Evolutionary conservation across 805 yeast genomes (phyloP).

Genomic region (Suhomyces prunicola): DNA sequence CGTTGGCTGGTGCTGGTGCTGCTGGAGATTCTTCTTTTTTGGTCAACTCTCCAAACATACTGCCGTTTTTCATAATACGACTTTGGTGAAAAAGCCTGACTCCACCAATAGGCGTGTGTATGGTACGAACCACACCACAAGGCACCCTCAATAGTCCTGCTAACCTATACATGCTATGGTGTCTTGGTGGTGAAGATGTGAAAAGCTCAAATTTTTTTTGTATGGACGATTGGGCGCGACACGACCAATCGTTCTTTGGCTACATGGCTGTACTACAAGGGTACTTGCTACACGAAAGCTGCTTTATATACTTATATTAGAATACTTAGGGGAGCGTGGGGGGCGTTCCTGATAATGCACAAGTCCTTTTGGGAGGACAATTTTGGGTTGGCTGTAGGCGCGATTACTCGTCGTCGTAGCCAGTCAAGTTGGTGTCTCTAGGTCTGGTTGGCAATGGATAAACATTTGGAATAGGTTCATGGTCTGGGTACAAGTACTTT

Average conservation of each 20-base stretch:
- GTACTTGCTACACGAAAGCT: not conserved
- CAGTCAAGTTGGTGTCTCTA: slow-evolving; percentile 47
- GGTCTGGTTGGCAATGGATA: slow-evolving; percentile 56
- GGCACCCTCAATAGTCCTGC: slow-evolving; percentile 1
- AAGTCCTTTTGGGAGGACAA: not conserved
- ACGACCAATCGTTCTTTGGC: not conserved
- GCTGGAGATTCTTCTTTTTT: slow-evolving; percentile 10
- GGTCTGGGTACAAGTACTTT: slow-evolving; percentile 61
- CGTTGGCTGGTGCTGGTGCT: slow-evolving; percentile 9
- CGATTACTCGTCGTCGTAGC: slow-evolving; percentile 49
- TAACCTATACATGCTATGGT: slow-evolving; percentile 2
- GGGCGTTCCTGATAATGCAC: slow-evolving; percentile 2
- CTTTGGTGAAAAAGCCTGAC: slow-evolving; percentile 10
- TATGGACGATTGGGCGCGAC: not conserved
- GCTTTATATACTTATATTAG: not conserved
- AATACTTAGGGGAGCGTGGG: not conserved
- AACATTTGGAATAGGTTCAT: slow-evolving; percentile 60
- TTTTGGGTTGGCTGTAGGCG: not conserved
- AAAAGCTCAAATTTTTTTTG: not conserved
- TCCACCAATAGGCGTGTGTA: not conserved
- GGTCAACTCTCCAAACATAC: slow-evolving; percentile 34
- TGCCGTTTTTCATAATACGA: slow-evolving; percentile 11
- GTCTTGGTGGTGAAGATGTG: not conserved
- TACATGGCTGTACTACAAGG: not conserved
- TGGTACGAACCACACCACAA: not conserved